phyloP scores from a whole-genome alignment of 257 asterid species.

The Handroanthus guayacan region DNA sequence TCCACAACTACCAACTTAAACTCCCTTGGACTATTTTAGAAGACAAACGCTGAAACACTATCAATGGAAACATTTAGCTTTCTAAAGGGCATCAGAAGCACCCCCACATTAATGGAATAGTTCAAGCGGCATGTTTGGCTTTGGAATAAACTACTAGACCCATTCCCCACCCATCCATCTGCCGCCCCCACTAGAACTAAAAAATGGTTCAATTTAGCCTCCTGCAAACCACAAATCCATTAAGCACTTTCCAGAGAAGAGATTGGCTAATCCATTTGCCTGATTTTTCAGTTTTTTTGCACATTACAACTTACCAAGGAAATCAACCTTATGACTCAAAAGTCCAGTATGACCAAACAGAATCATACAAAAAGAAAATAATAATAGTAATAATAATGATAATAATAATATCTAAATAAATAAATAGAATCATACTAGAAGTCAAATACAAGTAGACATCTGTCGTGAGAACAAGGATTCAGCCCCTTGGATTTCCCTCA shows the following conservation, averaged over 20 bases:
- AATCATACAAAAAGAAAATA: background rate
- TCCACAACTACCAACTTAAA: background rate
- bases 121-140: background rate
- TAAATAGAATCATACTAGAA: background rate
- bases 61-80: too few species aligned
- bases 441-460: background rate
- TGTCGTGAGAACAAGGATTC: background rate
- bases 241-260: background rate
- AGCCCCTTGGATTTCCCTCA: background rate
- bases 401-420: too few species aligned
- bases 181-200: background rate
- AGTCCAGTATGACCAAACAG: background rate
- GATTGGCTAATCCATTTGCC: background rate
- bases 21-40: background rate
- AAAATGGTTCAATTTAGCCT: slow-evolving; percentile 1
- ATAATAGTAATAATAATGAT: too few species aligned
- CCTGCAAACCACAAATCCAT: background rate
- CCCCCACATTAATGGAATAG: too few species aligned
- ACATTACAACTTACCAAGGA: background rate
- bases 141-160: background rate
- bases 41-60: too few species aligned
- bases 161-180: background rate
- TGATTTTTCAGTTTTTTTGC: background rate
- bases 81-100: too few species aligned
- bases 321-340: background rate